Percentiles rank a stretch among this genome's conserved stretches.
Conservation (phyloP, 331 rosid species). For the Pyracantha coccinea region DNA sequence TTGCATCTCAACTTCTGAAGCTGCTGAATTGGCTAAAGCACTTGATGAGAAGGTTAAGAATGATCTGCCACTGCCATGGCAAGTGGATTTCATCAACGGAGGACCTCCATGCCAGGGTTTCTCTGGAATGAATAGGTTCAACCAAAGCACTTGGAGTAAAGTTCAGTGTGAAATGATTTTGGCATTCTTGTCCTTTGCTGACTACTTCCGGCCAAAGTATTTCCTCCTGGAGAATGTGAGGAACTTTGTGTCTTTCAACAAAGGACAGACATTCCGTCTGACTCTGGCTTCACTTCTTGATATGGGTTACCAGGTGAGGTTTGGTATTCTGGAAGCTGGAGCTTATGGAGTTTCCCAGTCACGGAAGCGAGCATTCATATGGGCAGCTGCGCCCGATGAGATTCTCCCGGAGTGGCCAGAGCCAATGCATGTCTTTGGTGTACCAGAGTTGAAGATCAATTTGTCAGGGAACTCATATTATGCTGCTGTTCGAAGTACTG, state of each 20-base stretch:
- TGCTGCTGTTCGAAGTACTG: slow-evolving; percentile 85
- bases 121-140: slow-evolving; percentile 98
- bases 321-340: slow-evolving; percentile 96
- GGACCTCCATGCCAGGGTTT: slow-evolving; percentile 99
- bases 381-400: slow-evolving; percentile 96
- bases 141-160: slow-evolving; percentile 91
- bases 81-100: slow-evolving; percentile 96
- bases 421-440: slow-evolving; percentile 90
- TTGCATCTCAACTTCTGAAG: slow-evolving; percentile 79
- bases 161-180: slow-evolving; percentile 98
- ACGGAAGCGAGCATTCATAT: slow-evolving; percentile 89
- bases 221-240: slow-evolving; percentile 95
- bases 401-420: slow-evolving; percentile 97
- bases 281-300: slow-evolving; percentile 91
- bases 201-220: slow-evolving; percentile 95
- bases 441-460: slow-evolving; percentile 67
- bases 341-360: slow-evolving; percentile 96
- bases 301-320: slow-evolving; percentile 99
- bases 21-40: slow-evolving; percentile 58
- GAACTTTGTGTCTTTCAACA: slow-evolving; percentile 83
- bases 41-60: slow-evolving; percentile 50
- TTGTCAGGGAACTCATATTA: slow-evolving; percentile 52
- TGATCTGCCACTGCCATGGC: slow-evolving; percentile 78
- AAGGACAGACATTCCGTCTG: slow-evolving; percentile 91
- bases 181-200: slow-evolving; percentile 93